Evolutionary conservation across 805 yeast species (phyloP).

Genomic region (Scheffersomyces spartinae): DNA sequence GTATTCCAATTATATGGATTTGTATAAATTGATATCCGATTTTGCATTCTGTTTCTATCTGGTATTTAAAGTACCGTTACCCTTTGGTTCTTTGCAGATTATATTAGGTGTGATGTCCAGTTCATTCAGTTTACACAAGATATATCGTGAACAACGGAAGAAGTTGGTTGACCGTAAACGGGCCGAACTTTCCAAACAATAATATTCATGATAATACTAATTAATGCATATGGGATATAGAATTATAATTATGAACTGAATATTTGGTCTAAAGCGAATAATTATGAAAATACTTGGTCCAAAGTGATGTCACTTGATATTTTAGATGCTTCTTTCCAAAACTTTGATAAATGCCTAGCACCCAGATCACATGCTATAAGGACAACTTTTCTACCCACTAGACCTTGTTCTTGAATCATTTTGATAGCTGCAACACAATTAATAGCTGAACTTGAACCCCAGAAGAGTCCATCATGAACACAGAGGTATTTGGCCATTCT

Average conservation of each 20-base stretch:
- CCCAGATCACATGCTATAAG: constrained; percentile 92
- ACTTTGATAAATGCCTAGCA: constrained; percentile 77
- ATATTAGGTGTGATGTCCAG: constrained; percentile 36
- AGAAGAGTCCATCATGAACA: constrained; percentile 76
- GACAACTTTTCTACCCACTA: constrained; percentile 59
- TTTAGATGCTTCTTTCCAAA: constrained; percentile 65
- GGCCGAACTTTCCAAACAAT: too few relatives aligned
- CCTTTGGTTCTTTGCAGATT: constrained; percentile 26
- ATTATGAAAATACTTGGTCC: too few relatives aligned
- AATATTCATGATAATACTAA: too few relatives aligned
- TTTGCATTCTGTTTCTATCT: constrained; percentile 35
- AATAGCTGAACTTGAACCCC: constrained; percentile 90
- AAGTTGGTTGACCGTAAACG: constrained; percentile 12
- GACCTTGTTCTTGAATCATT: constrained; percentile 33
- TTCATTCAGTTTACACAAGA: constrained; percentile 22
- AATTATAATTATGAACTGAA: too few relatives aligned
- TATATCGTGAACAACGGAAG: constrained; percentile 27
- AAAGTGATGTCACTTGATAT: constrained; percentile 23
- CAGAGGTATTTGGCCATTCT: constrained; percentile 81
- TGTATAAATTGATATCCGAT: constrained; percentile 33
- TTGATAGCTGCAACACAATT: constrained; percentile 83
- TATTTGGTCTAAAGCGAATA: too few relatives aligned
- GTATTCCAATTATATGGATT: constrained; percentile 24
- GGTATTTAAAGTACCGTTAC: constrained; percentile 18
- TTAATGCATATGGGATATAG: too few relatives aligned